Evolutionary conservation across 192 early-diverging fungal genomes (phyloP), one percentile per base, ranked within the genome.

Genomic region (Backusella circina): DNA sequence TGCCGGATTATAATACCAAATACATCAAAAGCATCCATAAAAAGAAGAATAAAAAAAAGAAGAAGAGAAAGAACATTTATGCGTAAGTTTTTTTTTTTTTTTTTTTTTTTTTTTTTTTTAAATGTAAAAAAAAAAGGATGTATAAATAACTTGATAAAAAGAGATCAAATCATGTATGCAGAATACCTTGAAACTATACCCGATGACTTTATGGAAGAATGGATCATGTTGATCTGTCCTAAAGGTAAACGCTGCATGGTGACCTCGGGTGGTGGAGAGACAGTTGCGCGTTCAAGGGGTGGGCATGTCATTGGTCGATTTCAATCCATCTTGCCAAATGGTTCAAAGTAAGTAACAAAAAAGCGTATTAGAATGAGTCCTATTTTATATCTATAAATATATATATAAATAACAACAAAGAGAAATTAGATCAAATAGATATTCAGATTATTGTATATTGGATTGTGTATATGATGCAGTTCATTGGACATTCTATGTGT

Each of bases 91-190:
- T n/a, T n/a, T n/a, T n/a, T n/a, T n/a, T n/a, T n/a, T n/a, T n/a
- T n/a, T n/a, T n/a, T n/a, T n/a, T n/a, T n/a, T n/a, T n/a, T n/a
- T n/a, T n/a, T 31, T 47, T 38, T 21, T 2, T 39, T 18, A 38
- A 65, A 16, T 51, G 28, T 28, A n/a, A 67, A 15, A 50, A 2
- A 71, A 6, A 71, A 30, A 28, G 47, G n/a, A n/a, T n/a, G n/a
- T n/a, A n/a, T n/a, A n/a, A n/a, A n/a, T n/a, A n/a, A n/a, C n/a
- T n/a, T n/a, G n/a, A n/a, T n/a, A n/a, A n/a, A n/a, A n/a, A 88
- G 87, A 36, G 80, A 89, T 74, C 86, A 88, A 68, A 72, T 89
- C 23, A 89, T 89, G 88, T 84, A 84, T 67, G 86, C 86, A 12
- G 88, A 89, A 72, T 71, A 78, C 41, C 77, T 89, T 77, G 66